Conservation (phyloP, 2,329 filamentous ascomycete genomes). For the Diaporthe vexans region DNA sequence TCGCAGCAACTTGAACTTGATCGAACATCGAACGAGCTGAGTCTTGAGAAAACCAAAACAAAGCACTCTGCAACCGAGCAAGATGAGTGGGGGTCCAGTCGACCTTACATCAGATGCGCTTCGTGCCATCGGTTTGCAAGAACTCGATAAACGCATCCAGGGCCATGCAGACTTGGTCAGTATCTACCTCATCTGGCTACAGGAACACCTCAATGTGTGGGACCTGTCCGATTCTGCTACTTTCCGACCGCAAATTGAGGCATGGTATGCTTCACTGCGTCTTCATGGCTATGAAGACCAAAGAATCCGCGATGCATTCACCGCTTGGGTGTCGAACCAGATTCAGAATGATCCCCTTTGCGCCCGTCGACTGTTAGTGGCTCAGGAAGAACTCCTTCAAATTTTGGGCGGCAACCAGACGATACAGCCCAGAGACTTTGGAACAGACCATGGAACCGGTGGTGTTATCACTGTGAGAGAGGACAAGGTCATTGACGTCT, state of each 20-base stretch:
- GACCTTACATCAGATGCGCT: not conserved
- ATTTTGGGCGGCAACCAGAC: not conserved
- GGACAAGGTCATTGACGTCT: constrained; percentile 29
- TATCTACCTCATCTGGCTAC: constrained; percentile 32
- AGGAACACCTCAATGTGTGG: constrained; percentile 24
- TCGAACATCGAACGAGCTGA: not conserved
- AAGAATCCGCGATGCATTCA: constrained; percentile 4
- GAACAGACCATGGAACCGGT: not conserved
- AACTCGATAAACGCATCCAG: constrained; percentile 29
- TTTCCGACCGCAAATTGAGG: constrained; percentile 25
- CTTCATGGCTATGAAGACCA: constrained; percentile 13
- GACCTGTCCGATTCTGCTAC: not conserved
- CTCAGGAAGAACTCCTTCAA: constrained; percentile 13
- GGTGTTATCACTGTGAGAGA: constrained; percentile 12
- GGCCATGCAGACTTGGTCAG: constrained; percentile 1
- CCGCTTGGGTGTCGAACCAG: constrained; percentile 38
- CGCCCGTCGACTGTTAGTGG: constrained; percentile 20
- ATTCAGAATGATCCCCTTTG: constrained; percentile 8
- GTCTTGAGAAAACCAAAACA: not conserved
- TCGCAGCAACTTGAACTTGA: not conserved
- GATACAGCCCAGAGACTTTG: not conserved
- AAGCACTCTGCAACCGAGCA: not conserved
- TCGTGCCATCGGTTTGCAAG: constrained; percentile 13
- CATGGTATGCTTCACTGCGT: constrained; percentile 35
- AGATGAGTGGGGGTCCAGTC: not conserved